These are phyloP conservation scores for Sutorius eximius DNA, from an alignment of 1,284 basidiomycete genomes.

Conservation along the genomic window DNA sequence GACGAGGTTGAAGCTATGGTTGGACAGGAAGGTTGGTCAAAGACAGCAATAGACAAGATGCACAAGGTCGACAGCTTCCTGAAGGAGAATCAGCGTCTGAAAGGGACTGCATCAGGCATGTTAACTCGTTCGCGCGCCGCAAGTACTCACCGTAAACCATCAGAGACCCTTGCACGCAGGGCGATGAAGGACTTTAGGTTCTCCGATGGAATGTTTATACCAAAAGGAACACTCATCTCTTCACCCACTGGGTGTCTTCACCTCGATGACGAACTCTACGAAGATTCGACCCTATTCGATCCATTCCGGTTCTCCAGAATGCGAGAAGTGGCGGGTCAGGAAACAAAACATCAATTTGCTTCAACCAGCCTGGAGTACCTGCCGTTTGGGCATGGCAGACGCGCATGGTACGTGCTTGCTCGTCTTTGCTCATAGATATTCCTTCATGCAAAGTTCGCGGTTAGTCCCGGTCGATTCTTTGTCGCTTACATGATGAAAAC, in stretches of 20 bases:
- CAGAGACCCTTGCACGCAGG: constrained; percentile 36
- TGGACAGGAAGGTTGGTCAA: constrained; percentile 45
- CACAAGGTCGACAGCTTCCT: constrained; percentile 49
- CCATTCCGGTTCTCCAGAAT: constrained; percentile 34
- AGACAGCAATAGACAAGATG: constrained; percentile 42
- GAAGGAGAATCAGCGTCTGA: constrained; percentile 41
- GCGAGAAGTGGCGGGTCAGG: constrained; percentile 16
- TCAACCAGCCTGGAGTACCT: constrained; percentile 18
- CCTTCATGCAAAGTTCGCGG: not conserved
- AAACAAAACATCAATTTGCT: constrained; percentile 20
- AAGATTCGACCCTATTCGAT: constrained; percentile 31
- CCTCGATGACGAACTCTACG: constrained; percentile 28
- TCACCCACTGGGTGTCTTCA: constrained; percentile 28
- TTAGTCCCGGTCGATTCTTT: constrained; percentile 36
- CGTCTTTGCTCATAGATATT: not conserved
- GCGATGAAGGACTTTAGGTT: constrained; percentile 41
- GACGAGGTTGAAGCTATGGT: constrained; percentile 44
- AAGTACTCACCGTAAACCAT: not conserved
- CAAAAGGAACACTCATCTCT: constrained; percentile 35
- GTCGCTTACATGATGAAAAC: constrained; percentile 30
- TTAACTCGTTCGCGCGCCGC: not conserved
- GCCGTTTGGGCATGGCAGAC: constrained; percentile 20
- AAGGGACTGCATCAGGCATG: constrained; percentile 31
- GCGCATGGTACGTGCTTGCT: constrained; percentile 15
- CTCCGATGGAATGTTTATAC: constrained; percentile 43